Evolutionary conservation across 805 yeast species (phyloP).

Genomic region (Maudiozyma barnettii): DNA sequence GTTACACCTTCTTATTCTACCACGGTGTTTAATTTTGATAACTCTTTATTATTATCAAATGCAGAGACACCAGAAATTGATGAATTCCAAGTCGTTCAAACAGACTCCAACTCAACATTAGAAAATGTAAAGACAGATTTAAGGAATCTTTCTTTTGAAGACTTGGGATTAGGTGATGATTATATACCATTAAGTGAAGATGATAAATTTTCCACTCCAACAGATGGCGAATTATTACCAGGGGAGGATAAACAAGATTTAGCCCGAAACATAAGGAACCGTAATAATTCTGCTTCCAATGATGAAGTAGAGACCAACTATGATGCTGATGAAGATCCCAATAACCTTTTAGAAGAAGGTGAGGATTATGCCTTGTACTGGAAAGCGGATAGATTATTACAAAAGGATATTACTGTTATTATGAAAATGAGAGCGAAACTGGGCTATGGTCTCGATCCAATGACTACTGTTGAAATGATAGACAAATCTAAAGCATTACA

Average conservation of each 20-base stretch:
- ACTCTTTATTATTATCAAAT: constrained; percentile 51
- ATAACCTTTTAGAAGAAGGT: constrained; percentile 9
- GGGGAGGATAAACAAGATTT: constrained; percentile 15
- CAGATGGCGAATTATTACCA: constrained; percentile 1
- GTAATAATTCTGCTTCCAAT: constrained; percentile 5
- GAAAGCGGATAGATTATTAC: constrained; percentile 39
- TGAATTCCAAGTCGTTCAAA: constrained; percentile 19
- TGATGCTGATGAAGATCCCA: constrained; percentile 10
- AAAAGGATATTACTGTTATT: constrained; percentile 62
- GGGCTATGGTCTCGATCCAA: constrained; percentile 67
- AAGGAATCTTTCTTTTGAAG: constrained; percentile 25
- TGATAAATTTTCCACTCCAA: constrained; percentile 1
- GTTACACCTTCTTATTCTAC: constrained; percentile 58
- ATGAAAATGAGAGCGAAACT: constrained; percentile 62
- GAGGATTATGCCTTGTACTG: constrained; percentile 24
- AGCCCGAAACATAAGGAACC: constrained; percentile 7
- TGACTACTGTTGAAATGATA: constrained; percentile 49
- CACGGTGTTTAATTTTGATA: constrained; percentile 56
- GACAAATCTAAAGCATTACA: constrained; percentile 44
- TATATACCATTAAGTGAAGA: constrained; percentile 3
- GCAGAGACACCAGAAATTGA: constrained; percentile 24
- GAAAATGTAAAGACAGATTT: constrained; percentile 15
- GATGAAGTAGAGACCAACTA: constrained; percentile 11
- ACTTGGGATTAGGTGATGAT: constrained; percentile 23
- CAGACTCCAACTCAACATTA: constrained; percentile 11